Percentiles rank a stretch among this genome's conserved stretches.
Conservation (phyloP, 2,329 filamentous ascomycete genomes). For the Colletotrichum cereale region DNA sequence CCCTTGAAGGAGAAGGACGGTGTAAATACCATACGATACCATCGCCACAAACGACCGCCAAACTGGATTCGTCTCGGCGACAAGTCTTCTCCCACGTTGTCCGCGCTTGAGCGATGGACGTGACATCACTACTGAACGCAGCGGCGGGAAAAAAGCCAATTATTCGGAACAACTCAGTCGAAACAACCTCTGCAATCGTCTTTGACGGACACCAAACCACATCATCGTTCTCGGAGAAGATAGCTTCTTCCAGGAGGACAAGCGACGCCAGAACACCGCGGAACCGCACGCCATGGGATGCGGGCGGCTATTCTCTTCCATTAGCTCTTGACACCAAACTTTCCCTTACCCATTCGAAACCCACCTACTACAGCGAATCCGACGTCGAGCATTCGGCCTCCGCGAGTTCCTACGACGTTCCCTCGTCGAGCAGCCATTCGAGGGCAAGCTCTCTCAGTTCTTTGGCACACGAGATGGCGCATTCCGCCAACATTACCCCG, state of each 20-base stretch:
- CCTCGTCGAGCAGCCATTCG: conserved; percentile 45
- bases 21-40: background rate
- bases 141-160: conserved; percentile 41
- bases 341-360: conserved; percentile 40
- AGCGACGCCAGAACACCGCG: conserved; percentile 37
- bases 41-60: conserved; percentile 29
- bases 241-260: conserved; percentile 35
- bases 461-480: conserved; percentile 42
- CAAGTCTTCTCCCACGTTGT: conserved; percentile 34
- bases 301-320: conserved; percentile 62
- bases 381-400: conserved; percentile 41
- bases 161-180: conserved; percentile 33
- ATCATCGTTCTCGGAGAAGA: conserved; percentile 39
- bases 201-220: conserved; percentile 23
- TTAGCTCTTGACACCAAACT: conserved; percentile 55
- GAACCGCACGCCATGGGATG: conserved; percentile 64
- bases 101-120: conserved; percentile 43
- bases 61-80: conserved; percentile 36
- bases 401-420: conserved; percentile 44
- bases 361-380: conserved; percentile 42
- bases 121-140: conserved; percentile 43
- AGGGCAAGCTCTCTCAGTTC: conserved; percentile 51
- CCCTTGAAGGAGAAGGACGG: background rate
- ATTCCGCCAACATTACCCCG: conserved; percentile 41
- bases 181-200: conserved; percentile 26